Base-by-base conservation (phyloP, 371 early-diverging fungal species). In the Phascolomyces articulosus region DNA sequence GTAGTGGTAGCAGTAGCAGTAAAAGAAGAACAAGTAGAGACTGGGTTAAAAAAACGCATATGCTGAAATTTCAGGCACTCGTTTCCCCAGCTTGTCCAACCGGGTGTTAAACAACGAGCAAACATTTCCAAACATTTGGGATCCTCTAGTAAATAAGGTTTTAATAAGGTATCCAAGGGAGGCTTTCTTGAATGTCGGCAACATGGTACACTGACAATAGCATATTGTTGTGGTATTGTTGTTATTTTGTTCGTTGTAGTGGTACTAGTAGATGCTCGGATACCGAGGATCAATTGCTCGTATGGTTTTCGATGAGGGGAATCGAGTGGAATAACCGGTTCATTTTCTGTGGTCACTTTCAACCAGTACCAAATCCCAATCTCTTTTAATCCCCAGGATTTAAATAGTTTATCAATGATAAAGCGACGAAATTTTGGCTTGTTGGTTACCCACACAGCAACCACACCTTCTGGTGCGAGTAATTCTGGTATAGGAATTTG, bases 371-470 rank as follows among this genome's bases (percentile, higher is more conserved):
- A 90, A 41, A 85, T 83, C 0, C 76, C 84, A 0, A 85, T 78
- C 31, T 75, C 72, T 56, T 79, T 70, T 0, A 90, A 40, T 2
- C 83, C 75, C 91, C 92, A 93, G 4, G 87, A 76, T 0, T 84
- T 80, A 65, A 91, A 88, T 51, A 93, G 76, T 70, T 90, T 91
- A 11, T 90, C 78, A 1, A 70, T 47, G 4, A 91, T 83, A 40
- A 91, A 85, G 0, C 67, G 74, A 10, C 77, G 71, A 56, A 83
- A 79, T 38, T 87, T 87, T 20, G 87, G 87, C 44, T 87, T 83
- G 63, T 93, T 92, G 10, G 92, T 91, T 13, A 93, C 86, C 93
- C 93, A 93, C 1, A 91, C 84, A 0, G 87, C 90, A 1, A 91
- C 84, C 8, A 89, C 38, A 23, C 68, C 62, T 16, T 71, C 70